Evolutionary conservation across 2,329 filamentous ascomycete genomes (phyloP).

Genomic region (Pseudogymnoascus sp.): DNA sequence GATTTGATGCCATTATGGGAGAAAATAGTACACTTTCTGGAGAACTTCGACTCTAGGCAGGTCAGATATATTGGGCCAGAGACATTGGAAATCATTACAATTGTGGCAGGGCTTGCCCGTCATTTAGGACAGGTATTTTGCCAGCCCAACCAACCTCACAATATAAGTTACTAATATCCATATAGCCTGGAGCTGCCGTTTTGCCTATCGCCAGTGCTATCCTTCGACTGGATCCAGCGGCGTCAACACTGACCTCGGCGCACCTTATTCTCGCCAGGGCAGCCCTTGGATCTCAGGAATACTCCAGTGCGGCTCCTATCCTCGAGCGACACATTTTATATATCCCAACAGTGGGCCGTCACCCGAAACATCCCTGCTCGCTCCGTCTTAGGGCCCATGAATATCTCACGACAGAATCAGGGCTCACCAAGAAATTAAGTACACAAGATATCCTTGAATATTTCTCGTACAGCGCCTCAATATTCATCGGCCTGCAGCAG

Average conservation of each 20-base stretch:
- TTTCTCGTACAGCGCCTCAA: conserved; percentile 56
- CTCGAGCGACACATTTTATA: conserved; percentile 61
- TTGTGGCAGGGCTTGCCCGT: conserved; percentile 21
- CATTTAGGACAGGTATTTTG: conserved; percentile 21
- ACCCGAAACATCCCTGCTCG: conserved; percentile 39
- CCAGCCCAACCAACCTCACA: background rate
- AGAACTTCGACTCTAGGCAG: conserved; percentile 45
- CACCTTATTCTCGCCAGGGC: conserved; percentile 53
- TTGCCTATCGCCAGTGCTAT: conserved; percentile 40
- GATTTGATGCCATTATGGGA: conserved; percentile 38
- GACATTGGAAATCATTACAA: conserved; percentile 39
- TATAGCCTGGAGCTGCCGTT: conserved; percentile 23
- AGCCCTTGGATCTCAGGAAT: conserved; percentile 47
- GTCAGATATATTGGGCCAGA: conserved; percentile 45
- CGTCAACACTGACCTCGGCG: conserved; percentile 57
- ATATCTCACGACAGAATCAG: conserved; percentile 54
- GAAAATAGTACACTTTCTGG: conserved; percentile 34
- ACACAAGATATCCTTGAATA: conserved; percentile 56
- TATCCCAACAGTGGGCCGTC: conserved; percentile 45
- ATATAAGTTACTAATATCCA: background rate
- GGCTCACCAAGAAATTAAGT: conserved; percentile 49
- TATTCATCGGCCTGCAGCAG: conserved; percentile 52
- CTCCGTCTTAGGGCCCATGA: conserved; percentile 37
- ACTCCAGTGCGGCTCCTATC: conserved; percentile 50
- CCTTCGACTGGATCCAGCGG: conserved; percentile 58